A percentile compares a stretch with the other conserved stretches of the same genome.
Conservation (phyloP, 208 protist genomes). For the Crithidia expoeki region DNA sequence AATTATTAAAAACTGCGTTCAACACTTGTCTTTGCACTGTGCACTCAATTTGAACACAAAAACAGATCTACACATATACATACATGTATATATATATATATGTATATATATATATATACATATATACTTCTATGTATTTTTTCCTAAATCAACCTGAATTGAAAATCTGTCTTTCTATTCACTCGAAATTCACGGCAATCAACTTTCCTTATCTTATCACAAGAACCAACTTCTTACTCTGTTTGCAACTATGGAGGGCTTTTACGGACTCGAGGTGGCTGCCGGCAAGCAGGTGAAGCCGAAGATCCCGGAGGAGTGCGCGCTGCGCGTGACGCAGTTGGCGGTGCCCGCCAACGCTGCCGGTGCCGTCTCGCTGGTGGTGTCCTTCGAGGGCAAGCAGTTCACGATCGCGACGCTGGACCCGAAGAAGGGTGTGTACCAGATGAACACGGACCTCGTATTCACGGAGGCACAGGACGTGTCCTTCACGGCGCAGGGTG, state of each 20-base stretch:
- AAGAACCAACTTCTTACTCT: no score
- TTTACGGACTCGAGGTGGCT: conserved; percentile 81
- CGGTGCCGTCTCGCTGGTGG: conserved; percentile 70
- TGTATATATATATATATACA: no score
- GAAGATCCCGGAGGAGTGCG: conserved; percentile 83
- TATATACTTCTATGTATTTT: no score
- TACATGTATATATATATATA: no score
- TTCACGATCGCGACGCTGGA: conserved; percentile 90
- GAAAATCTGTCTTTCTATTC: no score
- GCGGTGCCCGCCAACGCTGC: conserved; percentile 83
- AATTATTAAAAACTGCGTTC: no score
- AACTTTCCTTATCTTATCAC: no score
- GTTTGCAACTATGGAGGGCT: conserved; percentile 73
- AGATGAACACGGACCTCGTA: conserved; percentile 88
- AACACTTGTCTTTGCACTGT: no score
- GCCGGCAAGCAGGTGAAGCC: conserved; percentile 83
- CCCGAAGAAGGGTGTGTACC: conserved; percentile 79
- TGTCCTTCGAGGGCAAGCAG: conserved; percentile 87
- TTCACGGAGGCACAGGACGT: conserved; percentile 83
- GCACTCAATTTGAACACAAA: no score
- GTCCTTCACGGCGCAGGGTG: conserved; percentile 72
- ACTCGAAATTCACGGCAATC: no score
- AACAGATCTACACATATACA: no score
- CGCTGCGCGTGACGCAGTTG: conserved; percentile 86
- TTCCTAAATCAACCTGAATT: no score